Conservation (phyloP, 2,329 filamentous ascomycete species). For the Dothiorella sarmentorum region DNA sequence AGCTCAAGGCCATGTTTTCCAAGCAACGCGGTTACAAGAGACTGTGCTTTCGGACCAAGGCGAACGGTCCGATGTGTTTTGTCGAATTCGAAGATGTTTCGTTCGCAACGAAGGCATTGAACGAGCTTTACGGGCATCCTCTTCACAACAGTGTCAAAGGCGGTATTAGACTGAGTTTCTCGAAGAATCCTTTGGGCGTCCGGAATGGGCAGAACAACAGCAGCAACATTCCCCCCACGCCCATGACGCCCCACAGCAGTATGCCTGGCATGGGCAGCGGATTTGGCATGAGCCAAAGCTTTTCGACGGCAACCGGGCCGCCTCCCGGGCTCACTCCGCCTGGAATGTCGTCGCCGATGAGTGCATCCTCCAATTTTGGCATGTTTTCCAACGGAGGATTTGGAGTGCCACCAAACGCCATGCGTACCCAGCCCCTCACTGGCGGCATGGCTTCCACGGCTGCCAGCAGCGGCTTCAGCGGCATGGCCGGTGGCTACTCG, state of each 20-base stretch:
- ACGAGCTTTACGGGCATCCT: conserved; percentile 81
- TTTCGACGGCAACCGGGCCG: conserved; percentile 68
- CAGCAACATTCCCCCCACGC: conserved; percentile 47
- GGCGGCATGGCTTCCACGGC: conserved; percentile 32
- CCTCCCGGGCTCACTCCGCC: conserved; percentile 82
- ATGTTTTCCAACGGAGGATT: conserved; percentile 39
- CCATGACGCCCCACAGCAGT: conserved; percentile 50
- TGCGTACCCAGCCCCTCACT: conserved; percentile 31
- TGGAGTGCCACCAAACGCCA: conserved; percentile 34
- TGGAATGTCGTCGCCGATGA: conserved; percentile 52
- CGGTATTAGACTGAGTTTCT: conserved; percentile 92
- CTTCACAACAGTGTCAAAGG: conserved; percentile 92
- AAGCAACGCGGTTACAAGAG: conserved; percentile 94
- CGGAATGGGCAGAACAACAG: conserved; percentile 67
- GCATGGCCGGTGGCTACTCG: conserved; percentile 32
- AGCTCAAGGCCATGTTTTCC: conserved; percentile 88
- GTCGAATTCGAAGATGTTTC: conserved; percentile 95
- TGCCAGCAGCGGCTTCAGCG: conserved; percentile 30
- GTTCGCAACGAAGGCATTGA: conserved; percentile 84
- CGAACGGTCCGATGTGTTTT: conserved; percentile 97
- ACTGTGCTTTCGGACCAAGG: conserved; percentile 89
- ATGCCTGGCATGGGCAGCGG: conserved; percentile 57
- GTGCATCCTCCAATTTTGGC: conserved; percentile 31
- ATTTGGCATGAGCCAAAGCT: conserved; percentile 54
- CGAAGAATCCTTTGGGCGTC: conserved; percentile 93